Evolutionary conservation across 2,329 filamentous ascomycete species (phyloP), one percentile per base, ranked within the genome.

Genomic region (Alternaria sp.): DNA sequence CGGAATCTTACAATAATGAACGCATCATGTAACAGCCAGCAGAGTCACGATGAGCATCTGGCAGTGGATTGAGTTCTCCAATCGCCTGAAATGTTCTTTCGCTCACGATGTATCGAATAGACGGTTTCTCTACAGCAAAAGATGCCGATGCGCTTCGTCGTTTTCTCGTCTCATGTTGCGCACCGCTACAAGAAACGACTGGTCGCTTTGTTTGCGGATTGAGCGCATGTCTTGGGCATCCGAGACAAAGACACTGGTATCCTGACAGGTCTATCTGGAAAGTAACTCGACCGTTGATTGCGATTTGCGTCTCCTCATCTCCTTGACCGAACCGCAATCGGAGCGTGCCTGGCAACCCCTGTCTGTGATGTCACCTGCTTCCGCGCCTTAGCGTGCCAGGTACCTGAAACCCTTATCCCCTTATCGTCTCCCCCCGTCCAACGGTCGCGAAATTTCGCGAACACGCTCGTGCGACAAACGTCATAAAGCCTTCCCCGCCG

Each of bases 331-430:
- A 53, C 30, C 20, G 33, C 18, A 12, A 53, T 53, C 20, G 49
- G 25, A 23, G 25, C 18, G 41, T 46, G 44, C 25, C 25, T 45
- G 37, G 25, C 14, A 14, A 46, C 23, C 54, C 41, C 25, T 56
- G 55, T 28, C 14, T 37, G 37, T 65, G 62, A 67, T 58, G 63
- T 74, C 72, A 74, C 60, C 20, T 58, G 70, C 63, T 18, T 26
- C 49, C 65, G 70, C 66, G 68, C 60, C 53, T 54, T 69, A 70
- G 71, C 66, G 65, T 53, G 47, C 30, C 49, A 23, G 49, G 28
- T 41, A 41, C 37, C 37, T 41, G 37, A 18, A 41, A 41, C 23
- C 44, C 25, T 41, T 60, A 53, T 45, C 49, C 56, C 49, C 60
- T 58, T 49, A 47, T 46, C 25, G 46, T 21, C 51, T 44, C 45